These are phyloP conservation scores for Rhodamnia rubescens DNA, from an alignment of 345 rosid genomes.

Conservation along the genomic window DNA sequence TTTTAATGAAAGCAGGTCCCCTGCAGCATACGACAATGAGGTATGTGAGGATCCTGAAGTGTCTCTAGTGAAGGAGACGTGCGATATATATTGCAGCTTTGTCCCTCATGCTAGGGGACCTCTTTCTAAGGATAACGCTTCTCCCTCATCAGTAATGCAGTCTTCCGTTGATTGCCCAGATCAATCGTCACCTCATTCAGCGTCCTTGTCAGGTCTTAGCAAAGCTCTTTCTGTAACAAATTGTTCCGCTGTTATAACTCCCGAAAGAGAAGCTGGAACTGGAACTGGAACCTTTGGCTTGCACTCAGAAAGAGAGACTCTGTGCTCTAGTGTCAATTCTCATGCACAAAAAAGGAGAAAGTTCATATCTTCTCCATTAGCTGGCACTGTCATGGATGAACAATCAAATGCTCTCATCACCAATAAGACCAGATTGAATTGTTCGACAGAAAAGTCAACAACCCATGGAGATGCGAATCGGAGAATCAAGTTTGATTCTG, in stretches of 20 bases:
- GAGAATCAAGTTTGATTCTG: constrained; percentile 43
- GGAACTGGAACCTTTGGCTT: constrained; percentile 12
- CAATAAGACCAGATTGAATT: background rate
- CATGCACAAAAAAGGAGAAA: constrained; percentile 51
- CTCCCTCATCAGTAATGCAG: constrained; percentile 36
- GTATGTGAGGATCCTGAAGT: background rate
- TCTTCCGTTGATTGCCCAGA: constrained; percentile 33
- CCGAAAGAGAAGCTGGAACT: constrained; percentile 23
- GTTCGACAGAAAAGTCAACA: constrained; percentile 1
- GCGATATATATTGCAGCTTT: constrained; percentile 15
- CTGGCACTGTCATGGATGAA: constrained; percentile 18
- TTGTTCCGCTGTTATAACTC: constrained; percentile 25
- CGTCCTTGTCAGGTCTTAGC: constrained; percentile 18
- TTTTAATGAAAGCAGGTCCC: background rate
- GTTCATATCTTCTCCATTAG: constrained; percentile 21
- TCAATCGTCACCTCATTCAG: constrained; percentile 25
- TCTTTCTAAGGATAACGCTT: constrained; percentile 34
- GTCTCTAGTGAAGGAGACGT: constrained; percentile 41
- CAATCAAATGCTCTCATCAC: background rate
- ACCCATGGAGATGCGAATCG: constrained; percentile 17
- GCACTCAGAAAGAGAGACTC: constrained; percentile 40
- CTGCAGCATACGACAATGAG: background rate
- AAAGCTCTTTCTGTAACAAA: constrained; percentile 16
- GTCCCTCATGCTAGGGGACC: constrained; percentile 36
- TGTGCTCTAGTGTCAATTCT: constrained; percentile 57